Evolutionary conservation across 1,139 yeast species (phyloP), one percentile per base, ranked within the genome.

Genomic region (Geotrichum histeridarum): DNA sequence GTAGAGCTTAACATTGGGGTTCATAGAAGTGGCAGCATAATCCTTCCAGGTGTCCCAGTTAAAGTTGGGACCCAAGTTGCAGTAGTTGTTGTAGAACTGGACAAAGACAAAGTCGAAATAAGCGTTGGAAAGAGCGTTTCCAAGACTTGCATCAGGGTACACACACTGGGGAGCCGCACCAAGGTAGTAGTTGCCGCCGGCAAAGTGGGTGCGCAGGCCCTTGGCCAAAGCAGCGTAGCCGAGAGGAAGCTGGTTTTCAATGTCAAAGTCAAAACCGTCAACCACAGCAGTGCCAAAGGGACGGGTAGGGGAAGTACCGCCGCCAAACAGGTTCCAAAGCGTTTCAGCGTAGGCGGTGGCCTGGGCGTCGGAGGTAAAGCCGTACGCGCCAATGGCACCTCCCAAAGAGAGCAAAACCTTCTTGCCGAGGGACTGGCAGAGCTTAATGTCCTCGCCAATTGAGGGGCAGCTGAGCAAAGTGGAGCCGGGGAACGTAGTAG

Each of bases 131-230:
- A 91, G 71, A 41, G 86, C 72, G 55, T 81, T 78, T 57, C 93
- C 90, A 46, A 86, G 81, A 48, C 86, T 80, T 9, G 84, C 89
- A 74, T 91, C 97, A 15, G 97, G 97, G 66, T 83, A 86, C 18
- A 85, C 86, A 73, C 98, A 91, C 73, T 91, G 97, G 18, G 97
- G 97, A 59, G 98, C 95, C 59, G 96, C 96, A 55, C 94, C 80
- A 48, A 91, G 73, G 68, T 86, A 89, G 71, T 86, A 90, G 14
- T 69, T 65, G 67, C 62, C 64, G 37, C 65, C 60, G 22, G 73
- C 73, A 63, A 77, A 88, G 59, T 79, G 73, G 1, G 66, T 62
- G 73, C 93, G 82, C 65, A 91, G 76, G 42, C 62, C 59, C 17
- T 59, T 63, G 15, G 67, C 84, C 55, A 84, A 70, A 4, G 82